phyloP scores from a whole-genome alignment of 2,329 filamentous ascomycete genomes.

The Thielaviopsis ethacetica region DNA sequence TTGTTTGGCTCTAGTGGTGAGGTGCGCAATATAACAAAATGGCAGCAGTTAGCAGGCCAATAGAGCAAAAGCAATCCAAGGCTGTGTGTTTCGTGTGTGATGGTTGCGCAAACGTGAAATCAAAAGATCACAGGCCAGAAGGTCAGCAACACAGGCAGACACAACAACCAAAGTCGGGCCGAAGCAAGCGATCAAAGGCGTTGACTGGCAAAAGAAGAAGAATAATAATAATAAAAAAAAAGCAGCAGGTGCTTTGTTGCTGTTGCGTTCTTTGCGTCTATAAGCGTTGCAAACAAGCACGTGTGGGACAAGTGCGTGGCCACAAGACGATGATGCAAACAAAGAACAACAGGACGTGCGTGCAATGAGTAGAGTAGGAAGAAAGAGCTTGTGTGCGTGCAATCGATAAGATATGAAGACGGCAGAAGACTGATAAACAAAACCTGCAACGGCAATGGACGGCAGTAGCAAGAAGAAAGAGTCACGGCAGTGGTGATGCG shows the following conservation, averaged over 20 bases:
- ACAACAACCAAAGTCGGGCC: conserved; percentile 1
- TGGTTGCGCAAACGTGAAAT: neutral
- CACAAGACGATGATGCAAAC: neutral
- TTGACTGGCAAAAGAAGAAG: neutral
- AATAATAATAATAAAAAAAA: neutral
- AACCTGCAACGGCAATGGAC: too few relatives aligned
- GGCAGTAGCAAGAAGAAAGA: neutral
- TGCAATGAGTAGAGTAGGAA: neutral
- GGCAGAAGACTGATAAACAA: too few relatives aligned
- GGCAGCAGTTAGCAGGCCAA: neutral
- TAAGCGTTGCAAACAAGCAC: neutral
- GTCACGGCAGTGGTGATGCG: neutral
- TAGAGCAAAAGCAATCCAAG: neutral
- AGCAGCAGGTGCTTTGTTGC: neutral
- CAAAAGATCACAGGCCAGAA: neutral
- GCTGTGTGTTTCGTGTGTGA: neutral
- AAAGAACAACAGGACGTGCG: neutral
- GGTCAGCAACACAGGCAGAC: neutral
- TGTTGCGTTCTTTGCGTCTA: neutral
- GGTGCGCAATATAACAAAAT: neutral
- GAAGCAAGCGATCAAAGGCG: conserved; percentile 1
- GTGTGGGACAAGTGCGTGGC: neutral
- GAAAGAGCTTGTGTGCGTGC: too few relatives aligned
- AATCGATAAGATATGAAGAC: too few relatives aligned
- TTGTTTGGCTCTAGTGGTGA: neutral